Percentiles rank a stretch among this genome's conserved stretches.
Conservation (phyloP, 305 asterid species). For the Rubia tinctorum region DNA sequence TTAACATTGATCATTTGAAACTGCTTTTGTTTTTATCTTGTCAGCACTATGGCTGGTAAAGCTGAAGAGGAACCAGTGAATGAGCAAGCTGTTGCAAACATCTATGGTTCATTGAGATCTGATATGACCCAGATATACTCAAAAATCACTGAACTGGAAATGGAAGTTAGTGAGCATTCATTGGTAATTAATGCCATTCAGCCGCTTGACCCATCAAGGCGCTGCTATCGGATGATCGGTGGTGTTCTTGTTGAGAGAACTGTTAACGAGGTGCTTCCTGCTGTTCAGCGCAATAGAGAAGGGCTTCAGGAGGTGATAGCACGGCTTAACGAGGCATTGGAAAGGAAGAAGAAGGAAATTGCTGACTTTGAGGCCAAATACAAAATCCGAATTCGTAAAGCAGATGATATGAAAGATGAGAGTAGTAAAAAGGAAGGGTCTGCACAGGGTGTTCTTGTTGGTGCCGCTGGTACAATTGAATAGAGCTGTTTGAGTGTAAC, state of each 20-base stretch:
- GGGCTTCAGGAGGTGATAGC: constrained; percentile 89
- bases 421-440: constrained; percentile 80
- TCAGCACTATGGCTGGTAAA: constrained; percentile 50
- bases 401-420: constrained; percentile 73
- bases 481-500: background rate
- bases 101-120: constrained; percentile 63
- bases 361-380: constrained; percentile 84
- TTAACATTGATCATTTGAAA: background rate
- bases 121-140: constrained; percentile 89
- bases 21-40: background rate
- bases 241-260: constrained; percentile 97
- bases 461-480: constrained; percentile 10
- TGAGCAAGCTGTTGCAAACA: constrained; percentile 89
- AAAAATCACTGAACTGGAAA: constrained; percentile 85
- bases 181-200: constrained; percentile 85
- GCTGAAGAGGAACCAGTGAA: constrained; percentile 70
- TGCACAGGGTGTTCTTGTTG: constrained; percentile 53
- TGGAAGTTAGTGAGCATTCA: constrained; percentile 93
- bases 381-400: constrained; percentile 72
- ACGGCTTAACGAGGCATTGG: constrained; percentile 78
- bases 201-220: constrained; percentile 85
- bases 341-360: constrained; percentile 82
- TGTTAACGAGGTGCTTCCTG: constrained; percentile 85
- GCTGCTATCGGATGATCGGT: constrained; percentile 96
- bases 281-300: constrained; percentile 81